phyloP scores from a whole-genome alignment of 192 early-diverging fungal species.

The Podila epicladia region DNA sequence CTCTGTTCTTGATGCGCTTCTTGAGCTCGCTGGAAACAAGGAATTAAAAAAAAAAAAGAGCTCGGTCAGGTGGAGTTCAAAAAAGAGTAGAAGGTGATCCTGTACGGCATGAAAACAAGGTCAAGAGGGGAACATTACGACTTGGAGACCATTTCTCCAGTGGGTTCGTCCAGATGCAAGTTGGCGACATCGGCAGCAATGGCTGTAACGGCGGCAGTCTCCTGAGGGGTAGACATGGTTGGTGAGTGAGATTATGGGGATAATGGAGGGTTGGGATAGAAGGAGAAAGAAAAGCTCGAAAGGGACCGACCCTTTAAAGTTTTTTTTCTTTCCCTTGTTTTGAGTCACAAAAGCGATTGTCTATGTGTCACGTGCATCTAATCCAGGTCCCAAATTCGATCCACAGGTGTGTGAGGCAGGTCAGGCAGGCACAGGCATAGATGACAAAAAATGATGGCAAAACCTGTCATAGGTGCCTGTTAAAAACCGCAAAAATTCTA shows the following conservation, averaged over 20 bases:
- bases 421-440: too few relatives aligned
- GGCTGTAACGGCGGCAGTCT: conserved; percentile 18
- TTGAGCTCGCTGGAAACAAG: conserved; percentile 83
- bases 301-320: background rate
- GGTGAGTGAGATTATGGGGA: background rate
- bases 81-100: background rate
- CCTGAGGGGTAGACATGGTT: conserved; percentile 25
- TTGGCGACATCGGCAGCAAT: conserved; percentile 51
- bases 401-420: too few relatives aligned
- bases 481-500: too few relatives aligned
- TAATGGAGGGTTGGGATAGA: background rate
- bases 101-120: background rate
- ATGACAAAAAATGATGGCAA: too few relatives aligned
- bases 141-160: conserved; percentile 96
- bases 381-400: too few relatives aligned
- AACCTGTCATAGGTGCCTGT: too few relatives aligned
- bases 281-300: background rate
- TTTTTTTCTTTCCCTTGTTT: background rate
- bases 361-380: too few relatives aligned
- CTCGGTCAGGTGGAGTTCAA: conserved; percentile 8
- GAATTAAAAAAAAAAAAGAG: background rate
- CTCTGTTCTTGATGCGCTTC: conserved; percentile 86
- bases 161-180: conserved; percentile 80
- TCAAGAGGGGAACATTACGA: conserved; percentile 52
- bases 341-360: too few relatives aligned